Base-by-base conservation (phyloP, 139 green algal genomes). In the Trebouxia sp. region DNA sequence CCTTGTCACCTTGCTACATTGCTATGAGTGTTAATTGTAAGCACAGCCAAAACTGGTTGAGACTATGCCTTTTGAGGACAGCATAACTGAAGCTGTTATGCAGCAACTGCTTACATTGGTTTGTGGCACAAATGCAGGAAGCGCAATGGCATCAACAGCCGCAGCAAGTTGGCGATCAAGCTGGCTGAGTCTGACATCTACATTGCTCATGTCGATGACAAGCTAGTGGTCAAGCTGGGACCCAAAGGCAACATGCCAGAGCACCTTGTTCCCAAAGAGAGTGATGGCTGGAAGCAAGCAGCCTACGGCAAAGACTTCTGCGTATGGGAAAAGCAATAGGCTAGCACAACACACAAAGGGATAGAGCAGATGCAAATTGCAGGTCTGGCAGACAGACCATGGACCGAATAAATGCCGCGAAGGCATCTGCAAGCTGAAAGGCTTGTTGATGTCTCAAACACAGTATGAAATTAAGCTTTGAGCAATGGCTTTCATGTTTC, bases 161-260 rank as follows among this genome's bases (percentile, higher is more conserved):
- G 83, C 55, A 90, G 81, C 84, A 80, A 81, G 51, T 65, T 97
- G 35, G 83, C 92, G 67, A 92, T 97, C 39, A 80, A 88, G 75
- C 65, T 55, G 5, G 92, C 92, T 3, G 87, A 95, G 22, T 30
- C 69, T 1, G 93, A 94, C 87, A 82, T 95, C 65, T 97, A 97
- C 37, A 83, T 96, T 1, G 90, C 92, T 1, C 74, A 79, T 22
- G 76, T 92, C 37, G 80, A 82, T 50, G 82, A 83, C 70, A 88
- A 84, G 79, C 51, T 90, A 10, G 80, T 69, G 0, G 43, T 92
- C 15, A 93, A 93, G 86, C 55, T 93, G 50, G 90, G 90, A 4
- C 87, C 90, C 0, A 82, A 85, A 9, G 85, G 65, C 55, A 87
- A 90, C 82, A 87, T 88, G 80, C 82, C 80, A 38, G 55, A 76